Base-by-base conservation (phyloP, 1,284 basidiomycete genomes). In the Cutaneotrichosporon dermatis region DNA sequence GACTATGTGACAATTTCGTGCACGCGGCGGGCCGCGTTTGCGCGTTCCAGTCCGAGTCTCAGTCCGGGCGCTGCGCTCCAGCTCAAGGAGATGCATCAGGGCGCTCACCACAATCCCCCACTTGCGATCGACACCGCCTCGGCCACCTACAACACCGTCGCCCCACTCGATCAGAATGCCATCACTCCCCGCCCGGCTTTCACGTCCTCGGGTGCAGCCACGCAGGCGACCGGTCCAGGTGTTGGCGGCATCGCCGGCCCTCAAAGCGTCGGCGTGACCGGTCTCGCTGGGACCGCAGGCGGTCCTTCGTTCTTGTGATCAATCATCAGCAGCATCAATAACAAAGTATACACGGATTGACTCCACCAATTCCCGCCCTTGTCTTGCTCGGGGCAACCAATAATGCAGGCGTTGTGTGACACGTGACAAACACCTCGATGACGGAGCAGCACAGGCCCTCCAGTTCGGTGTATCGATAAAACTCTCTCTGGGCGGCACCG, bases 1-100 rank as follows among this genome's bases (percentile, higher is more conserved):
- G 75, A 77, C 56, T 75, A 69, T 52, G 64, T 74, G 39, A 59
- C 67, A 15, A 62, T 77, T 44, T 52, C 62, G 13, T 64, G 67
- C 10, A 53, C 68, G 11, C 72, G 74, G 35, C 68, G 68, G 41
- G 64, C 64, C 12, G 67, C 65, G 6, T 64, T 72, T 12, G 67
- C 64, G 12, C 56, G 49, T 35, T 25, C 13, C 6, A 51, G 36
- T 42, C 41, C 33, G 8, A 35, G 8, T 16, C 33, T 42, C 33
- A 37, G 13, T 6, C 44, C n/a, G 15, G 35, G 16, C 43, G 15
- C 36, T 33, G 34, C 46, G 34, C 46, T 33, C 6, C 53, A 54
- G 16, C 35, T n/a, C 11, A 44, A 43, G 37, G 39, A 36, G 12
- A 41, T 40, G 6, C 46, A 25, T 25, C 25, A 34, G 15, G 51